A percentile compares a stretch with the other conserved stretches of the same genome.
phyloP scores from a whole-genome alignment of 2,329 filamentous ascomycete genomes.

The Stagonosporopsis rhizophila region DNA sequence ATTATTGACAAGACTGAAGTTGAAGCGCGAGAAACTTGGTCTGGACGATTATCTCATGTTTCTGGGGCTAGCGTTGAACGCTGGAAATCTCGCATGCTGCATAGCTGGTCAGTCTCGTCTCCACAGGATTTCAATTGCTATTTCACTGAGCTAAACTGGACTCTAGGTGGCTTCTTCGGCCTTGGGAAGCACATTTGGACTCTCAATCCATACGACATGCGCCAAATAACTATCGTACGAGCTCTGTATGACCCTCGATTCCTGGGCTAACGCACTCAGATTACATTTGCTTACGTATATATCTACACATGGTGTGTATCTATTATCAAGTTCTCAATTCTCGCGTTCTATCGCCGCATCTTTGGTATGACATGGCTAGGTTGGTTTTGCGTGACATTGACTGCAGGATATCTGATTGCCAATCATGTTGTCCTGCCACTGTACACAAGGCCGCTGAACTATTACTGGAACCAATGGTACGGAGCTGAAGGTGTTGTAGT shows the following conservation, averaged over 20 bases:
- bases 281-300: conserved; percentile 36
- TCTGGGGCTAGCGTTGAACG: conserved; percentile 27
- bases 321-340: conserved; percentile 38
- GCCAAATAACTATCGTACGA: conserved; percentile 33
- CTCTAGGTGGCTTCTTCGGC: conserved; percentile 29
- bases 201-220: conserved; percentile 31
- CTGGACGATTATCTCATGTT: conserved; percentile 37
- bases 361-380: conserved; percentile 35
- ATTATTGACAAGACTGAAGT: conserved; percentile 25
- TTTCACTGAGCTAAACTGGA: not conserved
- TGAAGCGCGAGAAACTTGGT: conserved; percentile 27
- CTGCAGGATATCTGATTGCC: conserved; percentile 28
- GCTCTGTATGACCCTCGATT: not conserved
- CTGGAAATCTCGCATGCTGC: conserved; percentile 35
- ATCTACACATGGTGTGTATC: conserved; percentile 38
- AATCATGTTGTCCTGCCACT: conserved; percentile 31
- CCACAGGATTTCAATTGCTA: not conserved
- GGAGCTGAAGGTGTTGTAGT: conserved; percentile 23
- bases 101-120: conserved; percentile 24
- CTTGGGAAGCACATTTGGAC: conserved; percentile 38
- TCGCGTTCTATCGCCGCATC: conserved; percentile 36
- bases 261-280: conserved; percentile 18
- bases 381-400: conserved; percentile 28
- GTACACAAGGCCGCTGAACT: conserved; percentile 25
- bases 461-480: conserved; percentile 34